Base-by-base conservation (phyloP, 1,139 yeast genomes). In the Yamadazyma dushanensis region DNA sequence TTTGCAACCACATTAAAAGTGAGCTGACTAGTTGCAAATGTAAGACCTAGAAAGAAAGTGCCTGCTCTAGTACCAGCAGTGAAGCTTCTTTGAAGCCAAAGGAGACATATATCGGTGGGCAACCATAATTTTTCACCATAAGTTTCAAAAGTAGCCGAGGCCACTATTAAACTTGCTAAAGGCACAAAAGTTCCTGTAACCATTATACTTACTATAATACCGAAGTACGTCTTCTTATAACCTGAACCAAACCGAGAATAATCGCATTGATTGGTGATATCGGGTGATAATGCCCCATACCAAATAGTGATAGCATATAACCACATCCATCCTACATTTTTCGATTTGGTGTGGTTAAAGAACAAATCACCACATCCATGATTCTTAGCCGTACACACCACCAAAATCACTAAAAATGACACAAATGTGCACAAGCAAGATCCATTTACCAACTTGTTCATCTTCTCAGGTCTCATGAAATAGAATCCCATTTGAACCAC, bases 221-320 rank as follows among this genome's bases (percentile, higher is more conserved):
- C 57, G 17, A 25, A 26, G 22, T 46, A 36, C 29, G 50, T 46
- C 11, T 44, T 43, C 26, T 27, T 38, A 13, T 29, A 25, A 2
- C 43, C 38, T 4, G 46, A 39, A 7, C 73, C 63, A 47, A 67
- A 70, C 46, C 75, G 55, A 24, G 75, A 59, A 26, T 67, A 70
- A 17, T 70, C 76, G 9, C 67, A 55, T 38, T 66, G 70, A 46
- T 72, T 71, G 18, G 73, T 57, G 19, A 66, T 53, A 39, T 59
- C 70, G 1, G 72, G 58, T 38, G 72, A 53, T 11, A 65, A 37
- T 5, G 56, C 45, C 2, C 58, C 57, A 36, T 52, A 52, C 56
- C 56, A 52, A 11, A 45, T 44, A 16, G 46, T 42, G 8, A 53
- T 51, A 5, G 50, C 50, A 33, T 51, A 44, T 7, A 53, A 27